These are phyloP conservation scores for Backusella macrospora DNA, from an alignment of 192 early-diverging fungal species.

Conservation along the genomic window DNA sequence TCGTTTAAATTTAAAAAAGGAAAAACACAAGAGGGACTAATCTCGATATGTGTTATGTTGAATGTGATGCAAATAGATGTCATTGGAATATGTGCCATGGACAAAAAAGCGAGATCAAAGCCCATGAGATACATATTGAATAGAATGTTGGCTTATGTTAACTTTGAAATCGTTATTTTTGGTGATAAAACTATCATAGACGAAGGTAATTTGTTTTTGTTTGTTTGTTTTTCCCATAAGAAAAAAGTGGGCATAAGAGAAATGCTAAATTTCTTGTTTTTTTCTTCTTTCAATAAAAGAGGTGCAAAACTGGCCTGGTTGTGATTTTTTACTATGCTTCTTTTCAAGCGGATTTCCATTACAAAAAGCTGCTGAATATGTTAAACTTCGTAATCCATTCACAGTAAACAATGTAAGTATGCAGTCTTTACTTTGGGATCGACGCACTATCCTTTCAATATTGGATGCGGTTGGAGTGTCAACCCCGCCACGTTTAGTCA, in stretches of 20 bases:
- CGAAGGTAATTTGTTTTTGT: slow-evolving; percentile 62
- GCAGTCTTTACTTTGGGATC: slow-evolving; percentile 88
- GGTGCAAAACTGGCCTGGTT: slow-evolving; percentile 87
- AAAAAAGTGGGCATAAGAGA: background rate
- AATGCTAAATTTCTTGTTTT: background rate
- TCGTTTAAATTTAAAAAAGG: background rate
- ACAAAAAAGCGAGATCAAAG: slow-evolving; percentile 92
- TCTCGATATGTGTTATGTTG: background rate
- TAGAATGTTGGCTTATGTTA: slow-evolving; percentile 61
- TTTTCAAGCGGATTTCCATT: slow-evolving; percentile 94
- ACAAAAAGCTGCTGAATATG: slow-evolving; percentile 90
- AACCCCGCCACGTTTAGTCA: slow-evolving; percentile 78
- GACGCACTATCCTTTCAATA: slow-evolving; percentile 83
- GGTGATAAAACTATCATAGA: slow-evolving; percentile 97
- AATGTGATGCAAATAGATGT: slow-evolving; percentile 44
- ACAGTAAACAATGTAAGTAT: slow-evolving; percentile 91
- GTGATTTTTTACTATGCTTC: slow-evolving; percentile 97
- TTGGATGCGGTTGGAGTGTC: slow-evolving; percentile 80
- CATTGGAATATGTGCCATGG: slow-evolving; percentile 90
- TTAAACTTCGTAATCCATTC: slow-evolving; percentile 79
- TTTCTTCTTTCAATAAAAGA: slow-evolving; percentile 38
- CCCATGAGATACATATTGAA: slow-evolving; percentile 95
- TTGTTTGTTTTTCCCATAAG: background rate
- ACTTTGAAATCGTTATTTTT: slow-evolving; percentile 87
- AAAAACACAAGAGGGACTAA: background rate